Evolutionary conservation across 352 stramenopile species (phyloP), one percentile per base, ranked within the genome.

Genomic region (Phytophthora idaei): DNA sequence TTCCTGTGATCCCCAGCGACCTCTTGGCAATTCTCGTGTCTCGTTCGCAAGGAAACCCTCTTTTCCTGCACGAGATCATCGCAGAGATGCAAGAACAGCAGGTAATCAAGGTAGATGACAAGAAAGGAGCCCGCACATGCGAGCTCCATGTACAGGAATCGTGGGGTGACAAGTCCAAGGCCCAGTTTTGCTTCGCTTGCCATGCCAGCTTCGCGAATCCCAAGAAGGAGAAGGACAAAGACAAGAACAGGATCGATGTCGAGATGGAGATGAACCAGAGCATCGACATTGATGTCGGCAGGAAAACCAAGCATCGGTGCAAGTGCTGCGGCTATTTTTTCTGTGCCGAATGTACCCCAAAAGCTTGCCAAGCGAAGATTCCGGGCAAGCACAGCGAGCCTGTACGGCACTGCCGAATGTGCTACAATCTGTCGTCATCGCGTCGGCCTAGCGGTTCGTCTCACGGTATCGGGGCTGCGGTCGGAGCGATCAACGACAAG

Each of bases 281-380:
- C 25, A 42, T 25, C 1, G 45, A 61, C 1, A 25, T 7, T 11
- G 69, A 73, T 57, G 44, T 27, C 28, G 48, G 37, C 1, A 71
- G 37, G 36, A 77, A 77, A 42, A 63, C 66, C 36, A 91, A 90
- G 59, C 80, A 90, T 48, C 83, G 84, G 0, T 96, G 88, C 69
- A 92, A 92, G 61, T 87, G 83, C 66, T 96, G 88, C 41, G 88
- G 86, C 52, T 94, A 93, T 64, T 70, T 93, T 4, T 95, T 96
- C 64, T 96, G 88, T 44, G 69, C 65, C 3, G 61, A 81, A 8
- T 96, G 88, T 51, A 94, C 88, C 3, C 88, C 88, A 3, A 89
- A 88, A 58, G 85, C 83, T 2, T 96, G 88, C 28, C 76, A 69
- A 61, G 86, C 81, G 32, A 94, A 94, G 54, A 68, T 95, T 4